phyloP scores from a whole-genome alignment of 164 flowering plant genomes.

The Tetrastigma voinierianum region DNA sequence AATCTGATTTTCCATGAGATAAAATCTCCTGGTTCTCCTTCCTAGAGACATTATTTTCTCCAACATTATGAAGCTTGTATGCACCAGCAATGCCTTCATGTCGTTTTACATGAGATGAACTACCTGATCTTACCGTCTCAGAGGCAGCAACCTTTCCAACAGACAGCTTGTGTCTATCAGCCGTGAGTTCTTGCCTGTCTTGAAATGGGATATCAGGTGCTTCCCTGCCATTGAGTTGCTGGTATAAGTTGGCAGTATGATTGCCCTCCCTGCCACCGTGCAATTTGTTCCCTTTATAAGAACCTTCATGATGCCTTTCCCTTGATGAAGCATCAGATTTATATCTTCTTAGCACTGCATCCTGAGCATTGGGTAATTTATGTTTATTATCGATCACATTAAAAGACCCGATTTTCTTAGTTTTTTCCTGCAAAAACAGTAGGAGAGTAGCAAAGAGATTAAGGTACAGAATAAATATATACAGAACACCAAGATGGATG shows the following conservation, averaged over 20 bases:
- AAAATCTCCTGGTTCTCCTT: too few species aligned
- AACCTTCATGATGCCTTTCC: slow-evolving; percentile 13
- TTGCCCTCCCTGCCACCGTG: slow-evolving; percentile 13
- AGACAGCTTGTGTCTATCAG: too few species aligned
- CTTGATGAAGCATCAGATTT: slow-evolving; percentile 10
- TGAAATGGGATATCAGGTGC: slow-evolving; percentile 16
- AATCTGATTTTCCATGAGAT: too few species aligned
- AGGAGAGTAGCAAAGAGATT: too few species aligned
- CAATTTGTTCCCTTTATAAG: slow-evolving; percentile 15
- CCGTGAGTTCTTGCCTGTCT: too few species aligned
- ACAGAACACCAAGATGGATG: neutral
- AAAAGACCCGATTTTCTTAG: slow-evolving; percentile 13
- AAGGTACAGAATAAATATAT: too few species aligned
- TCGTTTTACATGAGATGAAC: too few species aligned
- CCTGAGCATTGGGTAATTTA: slow-evolving; percentile 14
- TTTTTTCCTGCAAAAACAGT: slow-evolving; percentile 29
- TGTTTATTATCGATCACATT: slow-evolving; percentile 14
- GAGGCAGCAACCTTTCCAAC: too few species aligned
- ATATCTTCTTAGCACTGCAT: slow-evolving; percentile 15
- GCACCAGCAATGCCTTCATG: too few species aligned
- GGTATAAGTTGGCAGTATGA: slow-evolving; percentile 20
- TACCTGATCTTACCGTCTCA: too few species aligned
- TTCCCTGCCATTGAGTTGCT: slow-evolving; percentile 15
- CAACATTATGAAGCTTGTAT: too few species aligned
- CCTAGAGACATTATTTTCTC: too few species aligned